Evolutionary conservation across 108 stramenopile species (phyloP).

Genomic region (Discostella stelligeroides): DNA sequence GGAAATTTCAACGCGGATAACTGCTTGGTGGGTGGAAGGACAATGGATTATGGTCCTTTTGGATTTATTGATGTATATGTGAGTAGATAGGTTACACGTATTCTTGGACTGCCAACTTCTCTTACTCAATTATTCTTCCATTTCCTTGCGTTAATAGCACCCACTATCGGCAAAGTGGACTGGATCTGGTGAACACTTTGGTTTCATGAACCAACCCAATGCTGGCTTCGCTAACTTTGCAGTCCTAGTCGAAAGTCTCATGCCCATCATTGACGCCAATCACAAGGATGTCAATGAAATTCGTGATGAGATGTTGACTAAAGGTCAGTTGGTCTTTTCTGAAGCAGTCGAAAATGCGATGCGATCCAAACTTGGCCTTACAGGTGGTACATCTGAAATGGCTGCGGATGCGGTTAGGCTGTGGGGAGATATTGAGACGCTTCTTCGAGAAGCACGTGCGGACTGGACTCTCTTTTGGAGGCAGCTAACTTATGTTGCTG

Average conservation of each 20-base stretch:
- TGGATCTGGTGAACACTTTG: conserved; percentile 82
- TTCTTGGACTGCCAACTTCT: too few species aligned
- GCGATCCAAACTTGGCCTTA: conserved; percentile 69
- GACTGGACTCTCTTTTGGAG: conserved; percentile 91
- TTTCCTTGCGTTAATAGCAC: conserved; percentile 46
- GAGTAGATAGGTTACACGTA: neutral
- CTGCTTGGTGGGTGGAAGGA: conserved; percentile 66
- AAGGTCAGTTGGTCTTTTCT: conserved; percentile 63
- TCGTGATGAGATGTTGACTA: conserved; percentile 38
- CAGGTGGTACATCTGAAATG: conserved; percentile 39
- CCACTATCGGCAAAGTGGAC: conserved; percentile 91
- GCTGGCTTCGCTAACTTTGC: conserved; percentile 86
- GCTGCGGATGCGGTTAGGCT: conserved; percentile 57
- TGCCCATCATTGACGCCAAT: conserved; percentile 72
- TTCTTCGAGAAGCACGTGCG: conserved; percentile 50
- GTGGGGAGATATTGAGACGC: conserved; percentile 65
- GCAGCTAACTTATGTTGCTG: conserved; percentile 67
- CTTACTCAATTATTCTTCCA: conserved; percentile 4
- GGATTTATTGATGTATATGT: conserved; percentile 88
- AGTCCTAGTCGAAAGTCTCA: conserved; percentile 71
- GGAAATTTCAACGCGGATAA: conserved; percentile 97
- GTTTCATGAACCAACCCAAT: conserved; percentile 86
- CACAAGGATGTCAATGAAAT: conserved; percentile 43
- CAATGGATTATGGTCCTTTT: conserved; percentile 94
- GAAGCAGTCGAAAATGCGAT: conserved; percentile 55